Conservation (phyloP, 169 alveolate species). For the Besnoitia besnoiti region DNA sequence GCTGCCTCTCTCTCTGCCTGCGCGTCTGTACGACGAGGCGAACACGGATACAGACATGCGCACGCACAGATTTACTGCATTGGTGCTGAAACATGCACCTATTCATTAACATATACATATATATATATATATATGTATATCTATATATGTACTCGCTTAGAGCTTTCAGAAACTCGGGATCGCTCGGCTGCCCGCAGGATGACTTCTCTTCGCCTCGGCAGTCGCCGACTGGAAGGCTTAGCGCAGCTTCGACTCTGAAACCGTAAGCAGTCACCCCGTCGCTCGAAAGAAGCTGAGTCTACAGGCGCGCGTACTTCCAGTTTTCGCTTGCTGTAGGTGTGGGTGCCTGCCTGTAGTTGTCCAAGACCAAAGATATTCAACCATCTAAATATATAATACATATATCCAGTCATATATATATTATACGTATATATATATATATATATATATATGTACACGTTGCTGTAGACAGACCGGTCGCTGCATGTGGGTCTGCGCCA, state of each 20-base stretch:
- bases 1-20: neutral
- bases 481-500: no score
- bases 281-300: neutral
- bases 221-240: neutral
- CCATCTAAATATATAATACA: neutral
- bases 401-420: neutral
- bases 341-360: neutral
- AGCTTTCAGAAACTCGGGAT: neutral
- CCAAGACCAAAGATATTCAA: no score
- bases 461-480: neutral
- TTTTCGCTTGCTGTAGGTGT: neutral
- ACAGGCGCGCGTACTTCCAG: neutral
- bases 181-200: neutral
- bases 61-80: neutral
- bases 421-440: no score
- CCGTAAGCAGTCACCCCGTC: neutral
- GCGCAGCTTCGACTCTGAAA: neutral
- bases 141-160: no score
- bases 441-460: neutral
- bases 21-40: neutral
- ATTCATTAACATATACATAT: neutral
- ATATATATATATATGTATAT: no score
- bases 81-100: neutral
- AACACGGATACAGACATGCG: neutral
- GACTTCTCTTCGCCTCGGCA: conserved; percentile 8